Evolutionary conservation across 768 basidiomycete species (phyloP).

Genomic region (Coprinopsis strossmayeri): DNA sequence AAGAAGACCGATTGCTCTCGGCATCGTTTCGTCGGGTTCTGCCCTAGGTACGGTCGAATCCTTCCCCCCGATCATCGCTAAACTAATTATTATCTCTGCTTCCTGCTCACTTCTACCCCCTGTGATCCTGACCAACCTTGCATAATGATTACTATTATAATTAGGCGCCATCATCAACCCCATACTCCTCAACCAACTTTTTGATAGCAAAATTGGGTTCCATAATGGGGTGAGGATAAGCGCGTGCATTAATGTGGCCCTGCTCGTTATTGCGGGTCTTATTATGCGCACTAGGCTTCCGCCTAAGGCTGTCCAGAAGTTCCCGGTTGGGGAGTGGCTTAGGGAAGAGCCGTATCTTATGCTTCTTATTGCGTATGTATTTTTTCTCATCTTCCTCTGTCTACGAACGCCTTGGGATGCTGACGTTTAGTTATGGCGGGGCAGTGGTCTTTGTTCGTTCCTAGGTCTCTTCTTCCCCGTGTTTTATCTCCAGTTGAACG

Average conservation of each 20-base stretch:
- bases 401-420: too few species aligned
- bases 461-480: conserved; percentile 36
- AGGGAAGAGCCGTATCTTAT: conserved; percentile 24
- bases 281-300: conserved; percentile 31
- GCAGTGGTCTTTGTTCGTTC: conserved; percentile 25
- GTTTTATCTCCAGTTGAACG: conserved; percentile 47
- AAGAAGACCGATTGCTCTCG: conserved; percentile 42
- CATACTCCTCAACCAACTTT: conserved; percentile 49
- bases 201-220: conserved; percentile 30
- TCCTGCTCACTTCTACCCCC: too few species aligned
- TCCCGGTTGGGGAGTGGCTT: conserved; percentile 22
- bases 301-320: conserved; percentile 18
- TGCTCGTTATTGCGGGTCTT: conserved; percentile 26
- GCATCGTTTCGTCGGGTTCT: conserved; percentile 33
- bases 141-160: too few species aligned
- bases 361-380: conserved; percentile 13
- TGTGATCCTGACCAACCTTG: too few species aligned
- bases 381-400: background rate
- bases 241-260: conserved; percentile 25
- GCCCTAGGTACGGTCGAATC: conserved; percentile 26
- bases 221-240: conserved; percentile 33
- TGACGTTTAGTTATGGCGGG: background rate
- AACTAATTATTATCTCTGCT: too few species aligned
- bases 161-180: conserved; percentile 50
- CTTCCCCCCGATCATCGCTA: too few species aligned